Percentiles rank a stretch among this genome's conserved stretches.
These are phyloP conservation scores for Schizothecium vesticola DNA, from an alignment of 495 filamentous ascomycete genomes.

Conservation along the genomic window DNA sequence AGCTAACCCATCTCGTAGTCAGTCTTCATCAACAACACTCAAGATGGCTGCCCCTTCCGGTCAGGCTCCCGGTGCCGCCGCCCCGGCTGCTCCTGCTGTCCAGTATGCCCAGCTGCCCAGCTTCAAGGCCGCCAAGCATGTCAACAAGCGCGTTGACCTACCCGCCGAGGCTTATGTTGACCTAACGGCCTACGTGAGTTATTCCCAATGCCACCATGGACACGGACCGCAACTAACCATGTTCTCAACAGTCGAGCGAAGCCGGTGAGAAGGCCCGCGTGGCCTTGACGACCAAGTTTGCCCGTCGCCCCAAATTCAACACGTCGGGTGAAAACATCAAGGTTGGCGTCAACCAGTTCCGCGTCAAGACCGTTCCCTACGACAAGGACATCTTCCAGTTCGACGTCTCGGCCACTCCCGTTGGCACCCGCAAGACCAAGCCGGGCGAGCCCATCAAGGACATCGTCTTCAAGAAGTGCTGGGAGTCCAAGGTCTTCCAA, in stretches of 20 bases:
- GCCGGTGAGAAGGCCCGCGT: not conserved
- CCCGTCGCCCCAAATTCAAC: conserved; percentile 48
- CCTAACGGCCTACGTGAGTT: not conserved
- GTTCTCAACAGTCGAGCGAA: not conserved
- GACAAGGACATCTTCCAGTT: conserved; percentile 64
- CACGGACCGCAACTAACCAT: not conserved
- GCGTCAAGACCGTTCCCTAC: conserved; percentile 46
- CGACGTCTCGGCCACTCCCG: conserved; percentile 58
- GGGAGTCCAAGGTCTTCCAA: conserved; percentile 59
- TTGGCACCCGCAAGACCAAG: conserved; percentile 33
- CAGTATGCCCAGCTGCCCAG: conserved; percentile 1
- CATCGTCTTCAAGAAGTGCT: conserved; percentile 61
- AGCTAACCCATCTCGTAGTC: not conserved
- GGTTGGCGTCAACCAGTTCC: conserved; percentile 69
- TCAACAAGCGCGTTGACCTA: conserved; percentile 40
- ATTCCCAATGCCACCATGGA: not conserved
- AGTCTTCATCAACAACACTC: not conserved
- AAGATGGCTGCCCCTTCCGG: not conserved
- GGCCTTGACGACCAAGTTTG: not conserved
- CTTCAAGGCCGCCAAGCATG: conserved; percentile 3
- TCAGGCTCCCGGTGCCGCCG: not conserved
- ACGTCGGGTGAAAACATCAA: conserved; percentile 51
- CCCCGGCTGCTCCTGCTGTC: not conserved
- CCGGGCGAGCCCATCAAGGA: conserved; percentile 53
- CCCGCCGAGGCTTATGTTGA: conserved; percentile 40